Conservation (phyloP, 148 eudicot species). For the Rhododendron henanense region DNA sequence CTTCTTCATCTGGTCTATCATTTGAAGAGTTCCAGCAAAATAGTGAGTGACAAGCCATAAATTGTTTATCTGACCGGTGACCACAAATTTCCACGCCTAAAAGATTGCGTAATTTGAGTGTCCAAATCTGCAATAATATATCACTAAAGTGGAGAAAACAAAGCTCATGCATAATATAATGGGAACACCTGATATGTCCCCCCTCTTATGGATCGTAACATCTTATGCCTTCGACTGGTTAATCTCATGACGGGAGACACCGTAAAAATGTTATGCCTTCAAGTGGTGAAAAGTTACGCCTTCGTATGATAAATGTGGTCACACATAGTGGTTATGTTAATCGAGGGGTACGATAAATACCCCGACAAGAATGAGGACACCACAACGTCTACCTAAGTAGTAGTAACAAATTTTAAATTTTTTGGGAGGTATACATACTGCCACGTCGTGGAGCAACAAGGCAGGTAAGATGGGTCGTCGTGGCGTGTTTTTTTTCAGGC, state of each 20-base stretch:
- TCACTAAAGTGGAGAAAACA: background rate
- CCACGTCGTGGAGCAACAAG: background rate
- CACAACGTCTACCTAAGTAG: no score
- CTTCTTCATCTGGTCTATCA: background rate
- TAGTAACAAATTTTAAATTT: background rate
- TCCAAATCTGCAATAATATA: background rate
- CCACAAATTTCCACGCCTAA: background rate
- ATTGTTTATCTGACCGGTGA: background rate
- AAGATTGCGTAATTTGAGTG: no score
- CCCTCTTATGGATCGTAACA: no score
- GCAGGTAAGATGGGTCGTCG: background rate
- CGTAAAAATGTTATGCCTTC: no score
- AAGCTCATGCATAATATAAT: background rate
- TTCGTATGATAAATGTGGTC: no score
- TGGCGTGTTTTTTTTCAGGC: background rate
- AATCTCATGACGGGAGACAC: no score
- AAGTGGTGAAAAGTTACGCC: no score
- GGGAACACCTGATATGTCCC: no score
- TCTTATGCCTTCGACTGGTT: no score
- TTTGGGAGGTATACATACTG: background rate
- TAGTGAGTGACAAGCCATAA: background rate
- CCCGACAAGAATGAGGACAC: no score
- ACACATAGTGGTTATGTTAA: no score
- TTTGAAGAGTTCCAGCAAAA: background rate
- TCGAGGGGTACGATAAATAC: no score